These are phyloP conservation scores for Carex cristatella DNA, from an alignment of 176 grass and related monocot genomes.

Conservation along the genomic window DNA sequence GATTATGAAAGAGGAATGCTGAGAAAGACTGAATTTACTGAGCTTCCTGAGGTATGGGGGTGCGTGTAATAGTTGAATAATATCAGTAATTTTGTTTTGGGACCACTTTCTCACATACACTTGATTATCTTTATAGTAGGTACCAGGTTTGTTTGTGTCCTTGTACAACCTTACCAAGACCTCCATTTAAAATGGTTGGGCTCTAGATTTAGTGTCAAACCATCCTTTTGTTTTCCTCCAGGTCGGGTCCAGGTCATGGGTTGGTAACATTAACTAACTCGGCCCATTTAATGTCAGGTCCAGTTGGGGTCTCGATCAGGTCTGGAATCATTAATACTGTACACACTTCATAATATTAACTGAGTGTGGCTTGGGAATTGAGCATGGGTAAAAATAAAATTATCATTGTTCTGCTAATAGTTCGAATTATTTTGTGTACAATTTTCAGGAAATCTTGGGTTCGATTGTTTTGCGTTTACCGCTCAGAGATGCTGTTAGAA, in stretches of 20 bases:
- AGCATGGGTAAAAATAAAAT: background rate
- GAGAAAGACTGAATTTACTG: background rate
- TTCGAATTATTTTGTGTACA: constrained; percentile 3
- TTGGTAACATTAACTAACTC: background rate
- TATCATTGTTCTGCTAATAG: background rate
- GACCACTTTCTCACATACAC: background rate
- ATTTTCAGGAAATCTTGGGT: constrained; percentile 15
- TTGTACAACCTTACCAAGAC: background rate
- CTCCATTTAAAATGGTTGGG: background rate
- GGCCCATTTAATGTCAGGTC: background rate
- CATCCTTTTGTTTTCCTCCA: background rate
- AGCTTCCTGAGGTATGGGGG: background rate
- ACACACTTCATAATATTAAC: background rate
- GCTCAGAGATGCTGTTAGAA: constrained; percentile 11
- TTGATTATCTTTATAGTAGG: background rate
- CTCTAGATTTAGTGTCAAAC: background rate
- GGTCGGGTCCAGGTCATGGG: background rate
- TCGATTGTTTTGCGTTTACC: background rate
- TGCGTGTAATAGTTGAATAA: background rate
- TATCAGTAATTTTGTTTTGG: background rate
- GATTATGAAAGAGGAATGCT: background rate
- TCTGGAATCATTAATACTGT: background rate
- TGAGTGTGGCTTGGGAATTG: background rate
- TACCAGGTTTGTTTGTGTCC: background rate
- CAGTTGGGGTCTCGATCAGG: background rate